Base-by-base conservation (phyloP, 106 monocot genomes). In the Dendrobium officinale region DNA sequence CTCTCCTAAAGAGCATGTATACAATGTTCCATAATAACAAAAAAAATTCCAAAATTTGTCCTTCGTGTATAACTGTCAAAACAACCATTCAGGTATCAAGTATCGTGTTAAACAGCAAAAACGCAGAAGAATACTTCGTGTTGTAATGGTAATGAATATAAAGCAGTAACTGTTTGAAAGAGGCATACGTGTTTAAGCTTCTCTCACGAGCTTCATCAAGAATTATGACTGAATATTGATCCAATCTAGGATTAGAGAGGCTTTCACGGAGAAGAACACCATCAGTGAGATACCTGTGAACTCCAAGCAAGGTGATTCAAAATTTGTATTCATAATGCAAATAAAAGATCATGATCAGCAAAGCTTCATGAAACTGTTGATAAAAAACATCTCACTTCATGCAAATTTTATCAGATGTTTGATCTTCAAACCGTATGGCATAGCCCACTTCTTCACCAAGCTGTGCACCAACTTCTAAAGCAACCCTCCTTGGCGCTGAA, bases 161-260 rank as follows among this genome's bases (percentile, higher is more conserved):
- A 9, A 70, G 33, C 5, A 70, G 33, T 37, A 33, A 70, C 37
- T 4, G 70, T 70, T 15, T 70, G 27, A 37, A 80, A 56, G 54
- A 29, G 42, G 45, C 11, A 77, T 92, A 98, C 97, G 97, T 94
- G 85, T 98, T 98, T 77, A 98, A 83, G 78, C 97, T 98, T 77
- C 97, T 92, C 73, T 98, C 97, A 72, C 94, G 97, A 84, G 94
- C 97, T 91, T 98, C 97, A 87, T 98, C 97, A 82, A 98, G 86
- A 20, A 98, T 98, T 61, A 98, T 89, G 47, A 98, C 92, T 26
- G 97, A 94, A 59, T 98, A 98, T 29, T 98, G 90, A 48, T 55
- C 78, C 40, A 98, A 81, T 42, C 92, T 88, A 20, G 92, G 92
- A 86, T 87, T 89, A 49, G 94, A 98, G 5, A 98, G 86, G 77